phyloP scores from a whole-genome alignment of 352 stramenopile genomes.

The Blastocystis hominis region DNA sequence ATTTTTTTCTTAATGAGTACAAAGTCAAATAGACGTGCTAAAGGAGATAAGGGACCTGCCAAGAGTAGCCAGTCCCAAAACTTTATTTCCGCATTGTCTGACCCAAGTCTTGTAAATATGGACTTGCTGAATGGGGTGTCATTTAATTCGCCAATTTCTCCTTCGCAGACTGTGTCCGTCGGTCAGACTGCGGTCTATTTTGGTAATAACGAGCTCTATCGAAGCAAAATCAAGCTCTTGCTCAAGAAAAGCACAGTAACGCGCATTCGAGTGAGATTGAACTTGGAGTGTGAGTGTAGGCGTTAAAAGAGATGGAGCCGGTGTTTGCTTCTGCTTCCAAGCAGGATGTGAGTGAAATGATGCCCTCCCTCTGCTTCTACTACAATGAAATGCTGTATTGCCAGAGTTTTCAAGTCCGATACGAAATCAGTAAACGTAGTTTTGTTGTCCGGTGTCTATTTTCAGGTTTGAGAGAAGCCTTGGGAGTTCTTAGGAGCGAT shows the following conservation, averaged over 20 bases:
- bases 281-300: background rate
- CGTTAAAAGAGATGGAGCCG: constrained; percentile 1
- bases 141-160: background rate
- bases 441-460: background rate
- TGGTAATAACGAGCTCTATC: constrained; percentile 1
- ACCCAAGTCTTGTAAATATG: background rate
- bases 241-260: constrained; percentile 42
- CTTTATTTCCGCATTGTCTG: background rate
- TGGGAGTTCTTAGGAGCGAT: background rate
- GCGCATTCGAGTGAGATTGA: background rate
- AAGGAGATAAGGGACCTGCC: constrained; percentile 39
- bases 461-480: background rate
- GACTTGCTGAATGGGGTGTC: constrained; percentile 27
- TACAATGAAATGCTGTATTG: constrained; percentile 53
- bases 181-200: constrained; percentile 18
- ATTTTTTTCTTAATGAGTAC: constrained; percentile 10
- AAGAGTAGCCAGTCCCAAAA: constrained; percentile 31
- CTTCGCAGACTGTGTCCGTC: background rate
- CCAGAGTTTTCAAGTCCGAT: constrained; percentile 48
- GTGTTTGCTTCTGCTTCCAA: background rate
- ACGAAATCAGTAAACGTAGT: background rate
- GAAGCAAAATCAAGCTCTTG: constrained; percentile 13
- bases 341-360: constrained; percentile 12
- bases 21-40: constrained; percentile 41
- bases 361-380: constrained; percentile 51